These are phyloP conservation scores for Phlebiopsis flavidoalba DNA, from an alignment of 768 basidiomycete species.

Conservation along the genomic window DNA sequence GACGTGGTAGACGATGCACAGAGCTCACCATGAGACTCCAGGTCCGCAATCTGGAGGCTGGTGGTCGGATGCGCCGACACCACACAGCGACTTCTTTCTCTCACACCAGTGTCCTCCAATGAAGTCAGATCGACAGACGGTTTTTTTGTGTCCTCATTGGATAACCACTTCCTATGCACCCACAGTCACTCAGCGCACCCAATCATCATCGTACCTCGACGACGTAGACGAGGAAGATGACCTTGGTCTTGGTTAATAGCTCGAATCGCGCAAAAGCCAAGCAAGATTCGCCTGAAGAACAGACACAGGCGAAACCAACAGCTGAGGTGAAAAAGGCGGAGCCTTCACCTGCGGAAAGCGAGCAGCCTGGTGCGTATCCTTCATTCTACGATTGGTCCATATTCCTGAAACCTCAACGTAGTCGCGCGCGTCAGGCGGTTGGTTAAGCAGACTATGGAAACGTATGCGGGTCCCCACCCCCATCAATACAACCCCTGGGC, in stretches of 20 bases:
- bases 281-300: conserved; percentile 20
- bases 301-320: conserved; percentile 8
- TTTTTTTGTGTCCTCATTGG: conserved; percentile 87
- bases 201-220: conserved; percentile 30
- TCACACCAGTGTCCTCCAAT: conserved; percentile 35
- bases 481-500: conserved; percentile 55
- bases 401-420: neutral
- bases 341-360: conserved; percentile 15
- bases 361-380: conserved; percentile 27
- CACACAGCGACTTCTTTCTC: conserved; percentile 67
- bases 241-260: conserved; percentile 84
- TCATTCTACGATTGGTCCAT: neutral
- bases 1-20: conserved; percentile 18
- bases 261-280: conserved; percentile 33
- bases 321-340: conserved; percentile 5
- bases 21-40: conserved; percentile 13
- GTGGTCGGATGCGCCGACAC: conserved; percentile 65
- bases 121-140: conserved; percentile 40
- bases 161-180: conserved; percentile 44
- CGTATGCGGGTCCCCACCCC: no score
- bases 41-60: conserved; percentile 30
- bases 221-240: conserved; percentile 83
- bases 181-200: conserved; percentile 13
- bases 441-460: conserved; percentile 83
- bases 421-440: conserved; percentile 44